Evolutionary conservation across 768 basidiomycete genomes (phyloP).

Genomic region (Lactarius quietus): DNA sequence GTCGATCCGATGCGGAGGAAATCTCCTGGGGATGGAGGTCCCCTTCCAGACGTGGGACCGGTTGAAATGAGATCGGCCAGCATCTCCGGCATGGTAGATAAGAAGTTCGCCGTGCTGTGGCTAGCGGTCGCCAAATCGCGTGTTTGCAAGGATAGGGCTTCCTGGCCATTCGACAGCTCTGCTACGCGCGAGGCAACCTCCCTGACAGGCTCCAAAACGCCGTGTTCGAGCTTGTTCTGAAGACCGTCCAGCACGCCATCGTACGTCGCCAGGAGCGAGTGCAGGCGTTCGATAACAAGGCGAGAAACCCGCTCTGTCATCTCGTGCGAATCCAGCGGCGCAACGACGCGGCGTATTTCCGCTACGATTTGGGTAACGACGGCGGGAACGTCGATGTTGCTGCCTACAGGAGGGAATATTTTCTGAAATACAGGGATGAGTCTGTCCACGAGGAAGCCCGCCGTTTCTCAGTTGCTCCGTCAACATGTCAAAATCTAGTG

Average conservation of each 20-base stretch:
- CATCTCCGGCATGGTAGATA: slow-evolving; percentile 47
- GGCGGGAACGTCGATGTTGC: slow-evolving; percentile 47
- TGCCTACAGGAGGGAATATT: slow-evolving; percentile 33
- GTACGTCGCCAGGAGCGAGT: slow-evolving; percentile 73
- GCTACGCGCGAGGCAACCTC: slow-evolving; percentile 42
- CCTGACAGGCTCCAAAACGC: slow-evolving; percentile 41
- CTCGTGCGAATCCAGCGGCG: slow-evolving; percentile 77
- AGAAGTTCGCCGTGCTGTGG: slow-evolving; percentile 37
- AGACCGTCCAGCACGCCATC: slow-evolving; percentile 67
- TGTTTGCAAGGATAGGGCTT: slow-evolving; percentile 39
- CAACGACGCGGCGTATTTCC: slow-evolving; percentile 69
- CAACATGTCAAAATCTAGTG: slow-evolving; percentile 74
- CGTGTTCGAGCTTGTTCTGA: slow-evolving; percentile 49
- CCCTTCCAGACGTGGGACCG: too few relatives aligned
- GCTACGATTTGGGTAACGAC: slow-evolving; percentile 57
- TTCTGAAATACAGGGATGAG: slow-evolving; percentile 62
- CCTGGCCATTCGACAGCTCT: slow-evolving; percentile 42
- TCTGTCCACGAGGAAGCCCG: slow-evolving; percentile 70
- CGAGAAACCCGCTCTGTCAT: slow-evolving; percentile 90
- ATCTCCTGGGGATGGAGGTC: slow-evolving; percentile 22
- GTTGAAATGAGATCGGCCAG: slow-evolving; percentile 27
- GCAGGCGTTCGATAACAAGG: slow-evolving; percentile 80
- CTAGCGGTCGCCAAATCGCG: slow-evolving; percentile 36
- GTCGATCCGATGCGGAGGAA: slow-evolving; percentile 42
- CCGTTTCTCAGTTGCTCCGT: slow-evolving; percentile 81